Evolutionary conservation across 2,329 filamentous ascomycete species (phyloP).

Genomic region (Penicillium fuscoglaucum): DNA sequence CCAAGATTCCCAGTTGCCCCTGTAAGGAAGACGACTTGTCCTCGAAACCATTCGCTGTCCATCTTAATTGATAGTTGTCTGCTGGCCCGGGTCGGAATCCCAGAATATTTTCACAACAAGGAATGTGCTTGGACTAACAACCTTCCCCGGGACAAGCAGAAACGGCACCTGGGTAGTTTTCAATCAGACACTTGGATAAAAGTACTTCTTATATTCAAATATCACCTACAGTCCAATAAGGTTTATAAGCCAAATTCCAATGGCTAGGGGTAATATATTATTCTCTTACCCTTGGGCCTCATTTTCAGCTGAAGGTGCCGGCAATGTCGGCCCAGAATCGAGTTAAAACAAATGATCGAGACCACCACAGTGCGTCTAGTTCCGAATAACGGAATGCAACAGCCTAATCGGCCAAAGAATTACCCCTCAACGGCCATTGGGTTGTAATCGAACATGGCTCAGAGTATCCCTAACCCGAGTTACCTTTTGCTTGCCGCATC

Average conservation of each 20-base stretch:
- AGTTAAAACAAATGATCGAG: neutral
- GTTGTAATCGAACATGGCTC: neutral
- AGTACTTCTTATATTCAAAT: neutral
- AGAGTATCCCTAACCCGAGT: neutral
- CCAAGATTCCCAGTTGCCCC: slow-evolving; percentile 21
- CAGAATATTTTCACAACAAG: neutral
- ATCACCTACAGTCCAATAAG: neutral
- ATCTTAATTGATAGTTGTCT: neutral
- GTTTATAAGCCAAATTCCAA: neutral
- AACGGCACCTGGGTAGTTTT: neutral
- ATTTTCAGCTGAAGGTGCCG: neutral
- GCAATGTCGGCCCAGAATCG: neutral
- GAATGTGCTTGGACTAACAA: neutral
- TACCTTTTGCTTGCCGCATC: neutral
- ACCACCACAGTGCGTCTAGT: neutral
- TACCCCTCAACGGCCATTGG: neutral
- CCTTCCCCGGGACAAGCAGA: no score
- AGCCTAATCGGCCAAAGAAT: neutral
- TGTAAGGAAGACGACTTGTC: slow-evolving; percentile 20
- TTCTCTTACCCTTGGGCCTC: neutral
- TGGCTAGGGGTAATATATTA: no score
- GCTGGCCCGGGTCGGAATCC: no score
- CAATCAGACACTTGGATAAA: no score
- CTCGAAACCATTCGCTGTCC: slow-evolving; percentile 11
- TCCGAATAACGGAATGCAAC: neutral